phyloP scores from a whole-genome alignment of 192 early-diverging fungal genomes.

The Coemansia sp. region DNA sequence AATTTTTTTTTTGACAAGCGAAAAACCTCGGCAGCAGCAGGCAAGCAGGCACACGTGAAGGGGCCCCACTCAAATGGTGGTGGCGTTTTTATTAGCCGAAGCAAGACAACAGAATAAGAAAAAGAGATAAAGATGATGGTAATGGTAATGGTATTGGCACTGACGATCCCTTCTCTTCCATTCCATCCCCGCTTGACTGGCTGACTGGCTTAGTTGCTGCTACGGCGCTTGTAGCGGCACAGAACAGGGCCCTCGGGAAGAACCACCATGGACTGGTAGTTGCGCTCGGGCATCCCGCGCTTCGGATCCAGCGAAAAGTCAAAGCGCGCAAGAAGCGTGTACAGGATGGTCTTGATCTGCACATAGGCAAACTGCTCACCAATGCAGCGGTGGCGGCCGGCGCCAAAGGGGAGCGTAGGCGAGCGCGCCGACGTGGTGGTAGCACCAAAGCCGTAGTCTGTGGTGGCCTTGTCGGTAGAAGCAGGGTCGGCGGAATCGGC shows the following conservation, averaged over 20 bases:
- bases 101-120: background rate
- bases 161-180: background rate
- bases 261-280: conserved; percentile 92
- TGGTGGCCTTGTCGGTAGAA: conserved; percentile 56
- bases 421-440: conserved; percentile 66
- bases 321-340: conserved; percentile 78
- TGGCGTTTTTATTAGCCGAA: no score
- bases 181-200: background rate
- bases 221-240: conserved; percentile 53
- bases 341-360: conserved; percentile 93
- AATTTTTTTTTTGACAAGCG: background rate
- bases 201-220: background rate
- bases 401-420: conserved; percentile 95
- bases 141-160: background rate
- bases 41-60: no score
- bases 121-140: background rate
- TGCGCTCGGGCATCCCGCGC: conserved; percentile 74
- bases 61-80: no score
- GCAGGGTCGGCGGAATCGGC: conserved; percentile 56
- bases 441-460: conserved; percentile 78
- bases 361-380: conserved; percentile 95
- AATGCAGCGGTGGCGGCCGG: conserved; percentile 97
- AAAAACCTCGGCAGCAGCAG: no score
- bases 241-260: conserved; percentile 71
- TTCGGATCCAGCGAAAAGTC: conserved; percentile 66